Base-by-base conservation (phyloP, 192 early-diverging fungal species). In the Mortierella antarctica region DNA sequence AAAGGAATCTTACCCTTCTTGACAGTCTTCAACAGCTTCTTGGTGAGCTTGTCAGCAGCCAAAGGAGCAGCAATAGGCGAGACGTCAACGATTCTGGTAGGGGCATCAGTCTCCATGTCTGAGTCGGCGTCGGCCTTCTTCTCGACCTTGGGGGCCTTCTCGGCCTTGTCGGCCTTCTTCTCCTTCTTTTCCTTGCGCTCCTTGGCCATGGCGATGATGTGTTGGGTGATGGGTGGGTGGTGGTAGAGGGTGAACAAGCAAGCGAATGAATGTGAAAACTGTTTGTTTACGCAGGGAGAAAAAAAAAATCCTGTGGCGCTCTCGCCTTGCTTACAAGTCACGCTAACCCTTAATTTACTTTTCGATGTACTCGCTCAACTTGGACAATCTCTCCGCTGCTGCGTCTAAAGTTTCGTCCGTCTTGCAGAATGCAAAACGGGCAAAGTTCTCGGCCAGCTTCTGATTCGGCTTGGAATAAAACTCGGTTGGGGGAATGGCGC, bases 371-470 rank as follows among this genome's bases (percentile, higher is more conserved):
- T 54, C 44, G 55, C 89, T 89, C 46, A 95, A 72, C 50, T 85
- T 87, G 58, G 87, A 80, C 45, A 98, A 83, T 57, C 91, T 83
- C 62, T 85, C 86, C 1, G 83, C 92, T 42, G 94, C 96, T 9
- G 88, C 86, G 9, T 95, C 89, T 39, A 98, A 71, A 41, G 91
- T 92, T 55, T 95, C 92, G 65, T 92, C 91, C 7, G 91, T 94
- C 85, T 98, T 98, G 86, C 96, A 97, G 71, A 95, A 98, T 31
- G 96, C 95, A 70, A 98, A 97, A 45, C 96, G 87, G 14, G 93
- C 92, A 71, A 91, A 91, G 70, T 94, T 71, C 46, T 92, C 89
- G 4, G 92, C 94, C 57, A 94, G 69, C 7, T 79, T 47, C 62
- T 85, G 86, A 78, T 93, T 91, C 18, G 84, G 84, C 47, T 82